Evolutionary conservation across 306 rosid species (phyloP), one percentile per base, ranked within the genome.

Genomic region (Coriaria nepalensis): DNA sequence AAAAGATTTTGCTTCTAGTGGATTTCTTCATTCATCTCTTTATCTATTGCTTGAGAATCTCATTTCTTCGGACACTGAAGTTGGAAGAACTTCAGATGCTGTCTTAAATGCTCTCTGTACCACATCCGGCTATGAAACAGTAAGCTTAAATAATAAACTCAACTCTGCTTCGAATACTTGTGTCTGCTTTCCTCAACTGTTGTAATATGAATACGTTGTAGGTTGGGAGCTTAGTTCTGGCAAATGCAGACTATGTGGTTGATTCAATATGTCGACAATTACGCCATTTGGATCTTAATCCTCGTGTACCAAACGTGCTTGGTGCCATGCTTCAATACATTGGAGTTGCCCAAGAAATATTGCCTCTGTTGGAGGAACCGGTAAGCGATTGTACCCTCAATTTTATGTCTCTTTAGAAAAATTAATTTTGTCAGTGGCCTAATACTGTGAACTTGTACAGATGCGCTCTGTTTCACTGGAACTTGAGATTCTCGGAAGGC

Each of bases 401-500:
- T 58, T 56, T 50, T 37, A n/a, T 8, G 35, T 10, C 10, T 9
- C 8, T 56, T 7, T 49, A 36, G 42, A 9, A 40, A 37, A 7
- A 13, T 13, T 5, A 20, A 40, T 9, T 40, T 14, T 10, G 57
- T 40, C 47, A 39, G 14, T 51, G 63, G 54, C 59, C 58, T 55
- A 60, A 63, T 60, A 32, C 49, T 46, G 37, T 59, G 37, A 51
- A 61, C 58, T 62, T 64, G 49, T 69, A 68, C 87, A 90, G 97
- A 90, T 84, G 90, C 76, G 73, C 45, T 46, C 75, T 29, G 82
- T 84, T 66, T 78, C 97, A 33, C 47, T 54, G 71, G 97, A 90
- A 52, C 97, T 90, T 14, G 97, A 90, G 78, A 84, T 90, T 72
- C 78, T 90, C 58, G 95, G 92, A 59, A 84, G 97, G 77, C 75